Evolutionary conservation across 2,329 filamentous ascomycete genomes (phyloP).

Genomic region (Hysterium pulicare): DNA sequence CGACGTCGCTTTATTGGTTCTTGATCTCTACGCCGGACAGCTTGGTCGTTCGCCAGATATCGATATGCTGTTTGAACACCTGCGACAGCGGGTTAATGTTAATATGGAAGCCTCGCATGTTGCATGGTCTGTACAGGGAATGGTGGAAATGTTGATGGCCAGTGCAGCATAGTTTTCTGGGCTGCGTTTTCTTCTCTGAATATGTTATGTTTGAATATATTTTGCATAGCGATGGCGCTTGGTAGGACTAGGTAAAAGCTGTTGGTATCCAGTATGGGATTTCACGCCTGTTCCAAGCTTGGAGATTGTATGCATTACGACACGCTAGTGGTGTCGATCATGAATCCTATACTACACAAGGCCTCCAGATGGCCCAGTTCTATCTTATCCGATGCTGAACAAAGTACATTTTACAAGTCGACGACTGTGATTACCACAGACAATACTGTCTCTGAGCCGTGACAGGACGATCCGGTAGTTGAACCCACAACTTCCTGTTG

Average conservation of each 20-base stretch:
- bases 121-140: slow-evolving; percentile 77
- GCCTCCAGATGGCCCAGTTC: neutral
- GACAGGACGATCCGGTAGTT: slow-evolving; percentile 81
- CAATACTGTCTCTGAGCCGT: slow-evolving; percentile 85
- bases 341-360: slow-evolving; percentile 2
- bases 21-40: slow-evolving; percentile 85
- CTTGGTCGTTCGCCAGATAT: slow-evolving; percentile 71
- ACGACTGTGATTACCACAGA: slow-evolving; percentile 64
- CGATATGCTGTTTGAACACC: slow-evolving; percentile 63
- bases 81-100: slow-evolving; percentile 67
- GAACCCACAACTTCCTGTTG: slow-evolving; percentile 77
- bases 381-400: neutral
- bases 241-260: slow-evolving; percentile 1
- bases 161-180: no score
- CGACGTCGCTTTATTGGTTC: slow-evolving; percentile 74
- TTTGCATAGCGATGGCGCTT: slow-evolving; percentile 40
- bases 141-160: slow-evolving; percentile 77
- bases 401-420: neutral
- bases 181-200: slow-evolving; percentile 1
- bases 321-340: slow-evolving; percentile 1
- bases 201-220: neutral
- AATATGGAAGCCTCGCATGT: slow-evolving; percentile 82
- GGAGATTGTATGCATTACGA: slow-evolving; percentile 3
- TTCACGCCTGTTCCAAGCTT: neutral
- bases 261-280: neutral